phyloP scores from a whole-genome alignment of 331 rosid genomes.

The Acacia pycnantha region DNA sequence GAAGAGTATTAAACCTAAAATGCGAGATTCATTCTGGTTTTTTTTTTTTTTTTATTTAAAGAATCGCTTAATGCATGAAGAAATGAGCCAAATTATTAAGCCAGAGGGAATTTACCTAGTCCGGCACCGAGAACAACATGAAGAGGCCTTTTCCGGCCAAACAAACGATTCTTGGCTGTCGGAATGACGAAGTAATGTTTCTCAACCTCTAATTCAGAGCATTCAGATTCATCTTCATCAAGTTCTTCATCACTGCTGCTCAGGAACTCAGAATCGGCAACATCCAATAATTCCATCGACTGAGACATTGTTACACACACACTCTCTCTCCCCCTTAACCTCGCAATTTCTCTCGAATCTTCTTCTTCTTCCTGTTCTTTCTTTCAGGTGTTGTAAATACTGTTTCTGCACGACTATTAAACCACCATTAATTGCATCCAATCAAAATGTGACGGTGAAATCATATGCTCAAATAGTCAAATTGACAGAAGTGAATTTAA shows the following conservation, averaged over 20 bases:
- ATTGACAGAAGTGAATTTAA: no score
- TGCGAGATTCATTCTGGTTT: background rate
- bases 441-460: background rate
- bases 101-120: conserved; percentile 16
- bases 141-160: conserved; percentile 58
- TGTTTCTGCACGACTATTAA: conserved; percentile 18
- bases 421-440: background rate
- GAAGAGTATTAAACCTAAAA: background rate
- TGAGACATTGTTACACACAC: conserved; percentile 26
- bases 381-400: background rate
- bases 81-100: background rate
- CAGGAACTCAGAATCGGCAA: conserved; percentile 58
- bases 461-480: background rate
- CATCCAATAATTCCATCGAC: conserved; percentile 42
- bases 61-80: background rate
- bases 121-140: conserved; percentile 60
- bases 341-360: background rate
- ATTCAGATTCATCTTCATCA: conserved; percentile 37
- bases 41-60: no score
- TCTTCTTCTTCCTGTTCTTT: background rate
- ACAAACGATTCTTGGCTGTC: conserved; percentile 42
- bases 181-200: conserved; percentile 35
- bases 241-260: conserved; percentile 21
- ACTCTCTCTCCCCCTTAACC: background rate
- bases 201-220: conserved; percentile 48